A percentile compares a stretch with the other conserved stretches of the same genome.
Evolutionary conservation across 1,139 yeast species (phyloP).

Genomic region (Blastobotrys arbuscula): DNA sequence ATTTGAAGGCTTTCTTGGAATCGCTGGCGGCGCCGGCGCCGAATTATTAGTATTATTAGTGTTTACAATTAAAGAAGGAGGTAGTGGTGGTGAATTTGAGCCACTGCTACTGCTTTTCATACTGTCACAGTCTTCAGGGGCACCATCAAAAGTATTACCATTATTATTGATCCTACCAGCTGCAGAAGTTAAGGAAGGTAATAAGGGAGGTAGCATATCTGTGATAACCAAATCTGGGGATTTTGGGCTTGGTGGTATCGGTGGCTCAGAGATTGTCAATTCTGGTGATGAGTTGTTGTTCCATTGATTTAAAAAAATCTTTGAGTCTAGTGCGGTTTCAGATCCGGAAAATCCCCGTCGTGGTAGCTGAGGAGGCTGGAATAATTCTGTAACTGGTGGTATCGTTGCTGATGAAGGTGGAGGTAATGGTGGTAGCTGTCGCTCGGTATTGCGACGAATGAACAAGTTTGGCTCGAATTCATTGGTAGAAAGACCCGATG

Average conservation of each 20-base stretch:
- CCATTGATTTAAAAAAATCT: neutral
- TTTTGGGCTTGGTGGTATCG: conserved; percentile 3
- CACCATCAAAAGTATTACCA: neutral
- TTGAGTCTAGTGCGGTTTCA: neutral
- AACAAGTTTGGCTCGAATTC: neutral
- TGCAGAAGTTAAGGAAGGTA: neutral
- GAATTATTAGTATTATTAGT: neutral
- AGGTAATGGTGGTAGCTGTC: neutral
- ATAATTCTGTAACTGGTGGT: neutral
- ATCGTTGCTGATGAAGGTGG: neutral
- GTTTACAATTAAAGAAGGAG: neutral
- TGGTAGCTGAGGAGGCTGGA: conserved; percentile 5
- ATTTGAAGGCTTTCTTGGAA: conserved; percentile 1
- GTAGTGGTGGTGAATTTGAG: neutral
- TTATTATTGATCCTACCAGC: neutral
- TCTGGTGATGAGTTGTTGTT: conserved; percentile 19
- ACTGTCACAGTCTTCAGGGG: neutral
- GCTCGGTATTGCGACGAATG: neutral
- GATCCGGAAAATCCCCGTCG: conserved; percentile 6
- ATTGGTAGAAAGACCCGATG: neutral
- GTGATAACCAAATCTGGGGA: conserved; percentile 1
- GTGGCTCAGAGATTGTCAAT: conserved; percentile 4
- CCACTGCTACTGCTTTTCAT: conserved; percentile 2
- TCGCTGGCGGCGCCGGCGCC: neutral
- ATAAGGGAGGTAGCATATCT: conserved; percentile 13